phyloP scores from a whole-genome alignment of 208 protist genomes.

The Acanthamoeba sp. region DNA sequence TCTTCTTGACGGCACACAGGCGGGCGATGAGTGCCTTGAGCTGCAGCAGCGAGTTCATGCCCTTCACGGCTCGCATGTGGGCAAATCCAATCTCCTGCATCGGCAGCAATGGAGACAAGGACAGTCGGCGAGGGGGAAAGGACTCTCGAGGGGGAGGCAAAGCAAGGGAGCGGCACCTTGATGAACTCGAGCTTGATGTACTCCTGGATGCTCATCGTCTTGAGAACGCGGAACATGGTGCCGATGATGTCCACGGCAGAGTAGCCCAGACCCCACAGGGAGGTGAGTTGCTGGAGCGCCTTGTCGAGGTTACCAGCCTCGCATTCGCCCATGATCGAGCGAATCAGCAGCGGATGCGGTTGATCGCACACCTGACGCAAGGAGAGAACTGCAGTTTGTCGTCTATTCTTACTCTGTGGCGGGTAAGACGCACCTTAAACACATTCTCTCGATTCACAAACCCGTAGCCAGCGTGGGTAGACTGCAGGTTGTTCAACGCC shows the following conservation, averaged over 20 bases:
- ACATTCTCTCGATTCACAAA: slow-evolving; percentile 98
- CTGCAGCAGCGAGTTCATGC: slow-evolving; percentile 90
- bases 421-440: slow-evolving; percentile 94
- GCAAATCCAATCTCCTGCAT: slow-evolving; percentile 90
- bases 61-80: slow-evolving; percentile 91
- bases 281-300: slow-evolving; percentile 90
- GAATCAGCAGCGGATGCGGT: slow-evolving; percentile 97
- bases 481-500: slow-evolving; percentile 98
- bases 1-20: slow-evolving; percentile 78
- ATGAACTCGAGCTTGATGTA: slow-evolving; percentile 90
- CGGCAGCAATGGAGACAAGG: neutral
- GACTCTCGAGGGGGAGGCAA: neutral
- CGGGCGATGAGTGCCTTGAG: slow-evolving; percentile 88
- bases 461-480: slow-evolving; percentile 96
- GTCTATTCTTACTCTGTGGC: neutral
- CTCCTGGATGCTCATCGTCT: slow-evolving; percentile 84
- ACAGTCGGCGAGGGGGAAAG: neutral
- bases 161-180: slow-evolving; percentile 69
- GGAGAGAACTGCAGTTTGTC: no score
- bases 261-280: slow-evolving; percentile 94
- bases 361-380: slow-evolving; percentile 97
- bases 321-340: slow-evolving; percentile 94
- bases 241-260: slow-evolving; percentile 96
- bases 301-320: slow-evolving; percentile 89
- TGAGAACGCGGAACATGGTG: slow-evolving; percentile 95